phyloP scores from a whole-genome alignment of 371 early-diverging fungal species.

The Apophysomyces variabilis region DNA sequence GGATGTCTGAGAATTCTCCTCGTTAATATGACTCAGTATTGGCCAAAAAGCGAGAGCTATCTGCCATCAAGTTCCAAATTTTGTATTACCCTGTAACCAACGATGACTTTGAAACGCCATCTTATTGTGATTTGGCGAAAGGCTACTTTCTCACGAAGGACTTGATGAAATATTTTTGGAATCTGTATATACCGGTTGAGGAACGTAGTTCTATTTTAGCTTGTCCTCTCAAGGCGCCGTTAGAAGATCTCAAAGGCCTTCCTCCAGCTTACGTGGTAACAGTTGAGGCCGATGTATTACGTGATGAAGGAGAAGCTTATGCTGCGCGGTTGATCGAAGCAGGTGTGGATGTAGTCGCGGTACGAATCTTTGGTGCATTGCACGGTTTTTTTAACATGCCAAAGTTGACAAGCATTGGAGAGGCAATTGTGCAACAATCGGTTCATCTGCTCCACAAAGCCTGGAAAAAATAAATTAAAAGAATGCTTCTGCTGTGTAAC shows the following conservation, averaged over 20 bases:
- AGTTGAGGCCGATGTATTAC: conserved; percentile 41
- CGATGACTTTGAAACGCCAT: conserved; percentile 15
- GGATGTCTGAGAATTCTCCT: conserved; percentile 31
- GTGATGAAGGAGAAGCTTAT: conserved; percentile 46
- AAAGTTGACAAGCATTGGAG: neutral
- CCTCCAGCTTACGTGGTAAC: conserved; percentile 37
- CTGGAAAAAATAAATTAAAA: neutral
- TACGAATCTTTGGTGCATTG: conserved; percentile 22
- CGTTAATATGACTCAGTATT: conserved; percentile 52
- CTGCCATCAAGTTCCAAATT: conserved; percentile 11
- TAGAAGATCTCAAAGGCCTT: conserved; percentile 31
- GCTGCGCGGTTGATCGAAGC: conserved; percentile 30
- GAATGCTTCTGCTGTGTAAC: no score
- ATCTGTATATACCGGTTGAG: conserved; percentile 3
- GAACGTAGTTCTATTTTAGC: conserved; percentile 15
- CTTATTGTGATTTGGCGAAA: conserved; percentile 20
- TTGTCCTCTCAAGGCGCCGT: conserved; percentile 21
- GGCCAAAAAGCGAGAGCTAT: conserved; percentile 12
- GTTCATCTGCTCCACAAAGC: neutral
- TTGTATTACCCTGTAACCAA: conserved; percentile 18
- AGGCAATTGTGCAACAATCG: neutral
- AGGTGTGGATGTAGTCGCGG: conserved; percentile 28
- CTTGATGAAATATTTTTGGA: conserved; percentile 4
- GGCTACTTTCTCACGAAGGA: neutral
- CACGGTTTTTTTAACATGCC: conserved; percentile 34